These are phyloP conservation scores for Penicillium subrubescens DNA, from an alignment of 495 filamentous ascomycete species.

Conservation along the genomic window DNA sequence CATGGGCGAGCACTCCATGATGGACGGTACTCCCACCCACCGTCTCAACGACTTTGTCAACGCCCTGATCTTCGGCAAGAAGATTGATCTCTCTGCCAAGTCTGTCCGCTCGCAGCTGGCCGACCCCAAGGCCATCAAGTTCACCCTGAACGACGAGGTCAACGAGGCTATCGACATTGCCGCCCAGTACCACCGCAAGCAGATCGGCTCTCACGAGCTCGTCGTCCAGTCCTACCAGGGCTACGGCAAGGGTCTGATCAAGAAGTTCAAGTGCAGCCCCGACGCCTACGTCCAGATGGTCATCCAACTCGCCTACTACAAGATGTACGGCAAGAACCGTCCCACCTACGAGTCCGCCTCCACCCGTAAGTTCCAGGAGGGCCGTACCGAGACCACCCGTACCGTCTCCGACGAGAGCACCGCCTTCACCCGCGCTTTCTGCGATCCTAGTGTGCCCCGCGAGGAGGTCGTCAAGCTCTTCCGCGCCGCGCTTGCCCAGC, in stretches of 20 bases:
- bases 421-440: constrained; percentile 87
- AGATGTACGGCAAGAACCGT: constrained; percentile 98
- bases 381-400: constrained; percentile 95
- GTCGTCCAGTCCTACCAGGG: constrained; percentile 93
- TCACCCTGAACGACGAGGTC: constrained; percentile 72
- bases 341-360: constrained; percentile 98
- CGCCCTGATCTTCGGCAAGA: constrained; percentile 85
- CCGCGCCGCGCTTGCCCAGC: constrained; percentile 75
- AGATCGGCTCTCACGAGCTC: constrained; percentile 87
- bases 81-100: constrained; percentile 80
- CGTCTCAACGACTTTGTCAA: constrained; percentile 93
- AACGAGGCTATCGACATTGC: constrained; percentile 76
- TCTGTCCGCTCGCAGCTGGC: constrained; percentile 79
- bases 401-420: constrained; percentile 89
- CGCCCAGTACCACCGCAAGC: constrained; percentile 68
- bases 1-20: constrained; percentile 99
- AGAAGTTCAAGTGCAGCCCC: constrained; percentile 98
- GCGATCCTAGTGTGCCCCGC: constrained; percentile 59
- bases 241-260: constrained; percentile 98
- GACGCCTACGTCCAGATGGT: constrained; percentile 98
- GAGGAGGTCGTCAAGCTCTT: constrained; percentile 72
- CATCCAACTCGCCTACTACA: constrained; percentile 98
- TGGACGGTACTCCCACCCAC: constrained; percentile 98
- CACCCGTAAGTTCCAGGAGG: constrained; percentile 91
- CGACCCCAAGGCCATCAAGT: constrained; percentile 75